Evolutionary conservation across 768 basidiomycete genomes (phyloP).

Genomic region (Tulasnella sp.): DNA sequence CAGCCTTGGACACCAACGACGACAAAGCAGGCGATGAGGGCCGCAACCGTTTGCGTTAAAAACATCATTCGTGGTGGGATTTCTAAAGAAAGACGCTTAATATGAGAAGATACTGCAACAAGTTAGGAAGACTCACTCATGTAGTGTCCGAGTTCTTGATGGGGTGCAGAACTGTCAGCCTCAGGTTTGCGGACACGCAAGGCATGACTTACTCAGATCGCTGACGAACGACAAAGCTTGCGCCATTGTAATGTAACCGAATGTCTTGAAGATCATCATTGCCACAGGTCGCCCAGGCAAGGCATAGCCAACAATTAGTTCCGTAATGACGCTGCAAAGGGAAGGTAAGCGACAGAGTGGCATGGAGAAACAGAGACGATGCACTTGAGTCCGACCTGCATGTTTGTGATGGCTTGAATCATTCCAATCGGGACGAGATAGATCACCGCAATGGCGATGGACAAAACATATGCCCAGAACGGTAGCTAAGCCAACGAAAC

Average conservation of each 20-base stretch:
- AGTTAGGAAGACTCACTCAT: constrained; percentile 16
- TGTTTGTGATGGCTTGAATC: constrained; percentile 24
- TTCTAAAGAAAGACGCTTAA: constrained; percentile 9
- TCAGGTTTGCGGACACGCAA: background rate
- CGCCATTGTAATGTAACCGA: constrained; percentile 18
- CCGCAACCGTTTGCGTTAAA: constrained; percentile 14
- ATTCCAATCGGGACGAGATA: constrained; percentile 23
- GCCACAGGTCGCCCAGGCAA: constrained; percentile 23
- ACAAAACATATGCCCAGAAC: constrained; percentile 21
- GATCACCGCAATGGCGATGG: constrained; percentile 18
- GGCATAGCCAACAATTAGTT: constrained; percentile 22
- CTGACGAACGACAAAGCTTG: constrained; percentile 22
- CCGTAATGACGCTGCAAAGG: constrained; percentile 21
- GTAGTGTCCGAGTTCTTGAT: constrained; percentile 22
- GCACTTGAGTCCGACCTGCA: constrained; percentile 19
- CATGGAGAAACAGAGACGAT: background rate
- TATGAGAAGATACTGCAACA: background rate
- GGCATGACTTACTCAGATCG: constrained; percentile 18
- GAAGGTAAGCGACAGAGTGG: constrained; percentile 8
- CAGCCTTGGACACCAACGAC: constrained; percentile 54
- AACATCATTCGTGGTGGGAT: constrained; percentile 23
- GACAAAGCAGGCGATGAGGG: constrained; percentile 43
- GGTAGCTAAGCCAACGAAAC: constrained; percentile 16
- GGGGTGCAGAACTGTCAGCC: background rate
- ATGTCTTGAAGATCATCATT: constrained; percentile 24